A percentile compares a stretch with the other conserved stretches of the same genome.
Conservation (phyloP, 495 filamentous ascomycete species). For the Parmelia sp. region DNA sequence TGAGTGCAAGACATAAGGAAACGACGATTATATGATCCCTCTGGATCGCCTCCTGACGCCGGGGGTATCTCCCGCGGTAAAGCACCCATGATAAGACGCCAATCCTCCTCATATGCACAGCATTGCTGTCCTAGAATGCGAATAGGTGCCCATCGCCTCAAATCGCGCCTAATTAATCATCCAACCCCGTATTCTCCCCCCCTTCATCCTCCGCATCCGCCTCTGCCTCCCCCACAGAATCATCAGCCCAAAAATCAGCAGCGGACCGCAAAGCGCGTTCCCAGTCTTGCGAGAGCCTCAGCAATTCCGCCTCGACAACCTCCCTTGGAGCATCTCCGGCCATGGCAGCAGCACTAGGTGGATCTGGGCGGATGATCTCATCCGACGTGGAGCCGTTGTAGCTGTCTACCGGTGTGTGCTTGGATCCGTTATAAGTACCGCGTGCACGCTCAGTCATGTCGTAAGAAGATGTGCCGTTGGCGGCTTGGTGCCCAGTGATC, state of each 20-base stretch:
- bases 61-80: constrained; percentile 3
- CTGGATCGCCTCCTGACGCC: constrained; percentile 2
- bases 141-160: not conserved
- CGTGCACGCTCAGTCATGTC: constrained; percentile 3
- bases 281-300: not conserved
- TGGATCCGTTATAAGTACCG: not conserved
- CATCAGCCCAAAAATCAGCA: not conserved
- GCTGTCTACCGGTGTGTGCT: not conserved
- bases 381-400: not conserved
- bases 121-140: not conserved
- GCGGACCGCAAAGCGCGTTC: not conserved
- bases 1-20: not conserved
- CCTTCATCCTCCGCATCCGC: not conserved
- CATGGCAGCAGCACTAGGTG: constrained; percentile 14
- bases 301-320: constrained; percentile 1
- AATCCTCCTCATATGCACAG: not conserved
- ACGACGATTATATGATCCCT: not conserved
- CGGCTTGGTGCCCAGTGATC: not conserved
- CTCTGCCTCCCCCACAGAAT: not conserved
- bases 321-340: not conserved
- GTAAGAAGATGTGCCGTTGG: not conserved
- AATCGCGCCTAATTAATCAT: not conserved
- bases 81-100: not conserved
- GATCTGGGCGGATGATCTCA: not conserved
- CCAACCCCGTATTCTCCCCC: not conserved